These are phyloP conservation scores for Komagataella pseudopastoris DNA, from an alignment of 805 yeast genomes.

Conservation along the genomic window DNA sequence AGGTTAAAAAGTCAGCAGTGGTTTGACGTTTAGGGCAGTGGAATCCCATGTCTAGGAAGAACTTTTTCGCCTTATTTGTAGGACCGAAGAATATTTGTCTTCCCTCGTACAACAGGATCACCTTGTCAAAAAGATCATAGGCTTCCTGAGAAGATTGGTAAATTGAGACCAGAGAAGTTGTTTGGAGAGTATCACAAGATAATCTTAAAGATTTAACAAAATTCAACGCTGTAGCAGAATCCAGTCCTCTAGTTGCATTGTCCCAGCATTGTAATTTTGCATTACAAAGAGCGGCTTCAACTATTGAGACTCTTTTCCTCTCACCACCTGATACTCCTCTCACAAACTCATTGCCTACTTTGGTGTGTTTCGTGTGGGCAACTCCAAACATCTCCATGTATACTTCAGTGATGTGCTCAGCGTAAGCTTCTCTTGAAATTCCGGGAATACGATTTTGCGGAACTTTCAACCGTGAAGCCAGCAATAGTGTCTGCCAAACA, in stretches of 20 bases:
- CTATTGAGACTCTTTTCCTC: slow-evolving; percentile 40
- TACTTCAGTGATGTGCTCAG: slow-evolving; percentile 34
- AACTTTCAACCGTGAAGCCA: slow-evolving; percentile 41
- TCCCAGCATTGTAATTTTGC: slow-evolving; percentile 40
- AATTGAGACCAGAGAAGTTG: slow-evolving; percentile 49
- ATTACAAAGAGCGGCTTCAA: slow-evolving; percentile 31
- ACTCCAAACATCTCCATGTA: slow-evolving; percentile 26
- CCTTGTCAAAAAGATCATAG: slow-evolving; percentile 40
- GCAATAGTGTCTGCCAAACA: slow-evolving; percentile 44
- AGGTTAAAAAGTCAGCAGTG: slow-evolving; percentile 44
- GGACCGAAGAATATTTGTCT: slow-evolving; percentile 41
- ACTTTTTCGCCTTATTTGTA: slow-evolving; percentile 29
- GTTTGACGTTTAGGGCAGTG: slow-evolving; percentile 44
- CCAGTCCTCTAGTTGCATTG: slow-evolving; percentile 55
- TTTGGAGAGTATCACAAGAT: slow-evolving; percentile 28
- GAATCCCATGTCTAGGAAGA: slow-evolving; percentile 40
- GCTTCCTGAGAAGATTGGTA: slow-evolving; percentile 46
- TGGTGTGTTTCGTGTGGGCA: slow-evolving; percentile 18
- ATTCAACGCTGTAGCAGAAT: slow-evolving; percentile 48
- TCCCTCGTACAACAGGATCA: slow-evolving; percentile 39
- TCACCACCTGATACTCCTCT: slow-evolving; percentile 49
- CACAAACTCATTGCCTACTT: slow-evolving; percentile 25
- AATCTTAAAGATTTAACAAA: slow-evolving; percentile 40
- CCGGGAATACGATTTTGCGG: slow-evolving; percentile 44
- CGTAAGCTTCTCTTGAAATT: slow-evolving; percentile 32